These are phyloP conservation scores for Pezicula neosporulosa DNA, from an alignment of 2,329 filamentous ascomycete genomes.

Conservation along the genomic window DNA sequence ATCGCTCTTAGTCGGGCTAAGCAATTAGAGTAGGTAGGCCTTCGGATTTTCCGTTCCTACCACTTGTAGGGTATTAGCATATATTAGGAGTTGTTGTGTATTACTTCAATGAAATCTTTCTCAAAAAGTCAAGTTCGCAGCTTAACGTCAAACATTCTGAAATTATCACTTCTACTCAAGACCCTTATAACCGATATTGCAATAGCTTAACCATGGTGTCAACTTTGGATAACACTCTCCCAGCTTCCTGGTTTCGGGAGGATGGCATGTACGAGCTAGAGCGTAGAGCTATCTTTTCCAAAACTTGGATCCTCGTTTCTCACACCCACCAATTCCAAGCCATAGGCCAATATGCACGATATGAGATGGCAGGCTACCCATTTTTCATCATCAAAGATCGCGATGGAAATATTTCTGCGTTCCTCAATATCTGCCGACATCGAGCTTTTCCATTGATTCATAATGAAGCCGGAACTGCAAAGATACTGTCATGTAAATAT, in stretches of 20 bases:
- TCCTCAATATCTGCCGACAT: conserved; percentile 40
- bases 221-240: conserved; percentile 17
- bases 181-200: too few relatives aligned
- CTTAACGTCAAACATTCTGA: too few relatives aligned
- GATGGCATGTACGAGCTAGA: conserved; percentile 42
- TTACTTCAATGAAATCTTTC: too few relatives aligned
- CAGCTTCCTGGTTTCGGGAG: conserved; percentile 40
- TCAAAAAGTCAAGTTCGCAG: too few relatives aligned
- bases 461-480: conserved; percentile 31
- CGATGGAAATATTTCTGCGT: conserved; percentile 26
- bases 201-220: too few relatives aligned
- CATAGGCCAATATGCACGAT: conserved; percentile 32
- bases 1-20: too few relatives aligned
- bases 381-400: conserved; percentile 36
- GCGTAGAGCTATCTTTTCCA: conserved; percentile 39
- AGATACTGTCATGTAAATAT: conserved; percentile 38
- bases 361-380: conserved; percentile 30
- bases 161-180: too few relatives aligned
- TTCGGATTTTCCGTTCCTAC: too few relatives aligned
- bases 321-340: conserved; percentile 31
- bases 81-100: too few relatives aligned
- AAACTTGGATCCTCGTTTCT: conserved; percentile 35
- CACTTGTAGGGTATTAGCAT: too few relatives aligned
- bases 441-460: conserved; percentile 35
- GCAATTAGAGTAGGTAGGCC: too few relatives aligned